A percentile compares a stretch with the other conserved stretches of the same genome.
phyloP scores from a whole-genome alignment of 768 basidiomycete species.

The Suillus clintonianus region DNA sequence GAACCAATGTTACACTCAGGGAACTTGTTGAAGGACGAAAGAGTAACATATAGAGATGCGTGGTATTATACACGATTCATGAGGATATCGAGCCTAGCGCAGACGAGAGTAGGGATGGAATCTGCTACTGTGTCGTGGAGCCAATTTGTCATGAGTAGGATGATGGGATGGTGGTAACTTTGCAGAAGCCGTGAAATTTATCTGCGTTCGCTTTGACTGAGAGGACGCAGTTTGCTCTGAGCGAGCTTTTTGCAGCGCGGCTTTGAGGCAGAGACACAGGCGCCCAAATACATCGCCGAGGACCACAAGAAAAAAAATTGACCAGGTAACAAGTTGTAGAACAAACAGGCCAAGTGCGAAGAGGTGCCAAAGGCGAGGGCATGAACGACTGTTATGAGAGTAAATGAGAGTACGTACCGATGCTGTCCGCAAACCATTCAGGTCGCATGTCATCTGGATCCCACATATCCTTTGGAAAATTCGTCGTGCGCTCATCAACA shows the following conservation, averaged over 20 bases:
- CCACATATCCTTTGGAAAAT: constrained; percentile 78
- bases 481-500: constrained; percentile 84
- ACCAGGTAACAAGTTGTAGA: constrained; percentile 2
- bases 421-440: constrained; percentile 76
- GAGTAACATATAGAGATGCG: background rate
- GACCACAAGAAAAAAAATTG: background rate
- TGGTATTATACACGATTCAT: background rate
- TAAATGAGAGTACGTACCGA: constrained; percentile 58
- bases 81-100: constrained; percentile 14
- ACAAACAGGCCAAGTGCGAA: constrained; percentile 6
- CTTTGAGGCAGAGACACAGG: constrained; percentile 36
- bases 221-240: constrained; percentile 59
- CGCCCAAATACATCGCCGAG: background rate
- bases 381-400: background rate
- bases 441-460: constrained; percentile 61
- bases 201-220: constrained; percentile 61
- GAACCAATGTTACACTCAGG: background rate
- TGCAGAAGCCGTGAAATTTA: constrained; percentile 55
- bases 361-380: constrained; percentile 1
- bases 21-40: background rate
- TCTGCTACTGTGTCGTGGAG: constrained; percentile 21
- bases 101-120: constrained; percentile 30
- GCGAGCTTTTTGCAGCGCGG: constrained; percentile 61
- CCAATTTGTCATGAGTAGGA: constrained; percentile 18
- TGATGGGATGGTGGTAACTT: constrained; percentile 12